phyloP scores from a whole-genome alignment of 2,329 filamentous ascomycete genomes.

The Hymenoscyphus fraxineus region DNA sequence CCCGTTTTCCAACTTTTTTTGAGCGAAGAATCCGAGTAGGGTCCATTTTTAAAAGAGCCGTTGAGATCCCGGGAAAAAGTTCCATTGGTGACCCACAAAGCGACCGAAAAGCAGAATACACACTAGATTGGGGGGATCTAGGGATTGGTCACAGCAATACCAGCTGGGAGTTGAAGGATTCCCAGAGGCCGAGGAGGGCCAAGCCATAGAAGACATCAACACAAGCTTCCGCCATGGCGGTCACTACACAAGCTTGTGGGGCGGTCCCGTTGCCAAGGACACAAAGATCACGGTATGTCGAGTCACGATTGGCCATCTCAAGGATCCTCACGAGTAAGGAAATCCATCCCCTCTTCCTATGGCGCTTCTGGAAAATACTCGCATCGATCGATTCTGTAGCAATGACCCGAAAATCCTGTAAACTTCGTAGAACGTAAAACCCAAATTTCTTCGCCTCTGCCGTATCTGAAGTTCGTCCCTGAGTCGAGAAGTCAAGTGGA shows the following conservation, averaged over 20 bases:
- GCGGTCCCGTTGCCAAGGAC: constrained; percentile 9
- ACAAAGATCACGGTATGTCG: neutral
- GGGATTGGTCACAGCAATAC: neutral
- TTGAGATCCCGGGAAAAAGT: neutral
- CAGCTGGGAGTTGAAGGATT: neutral
- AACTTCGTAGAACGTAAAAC: neutral
- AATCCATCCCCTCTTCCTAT: neutral
- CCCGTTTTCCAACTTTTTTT: neutral
- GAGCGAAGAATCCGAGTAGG: neutral
- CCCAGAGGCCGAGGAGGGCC: neutral
- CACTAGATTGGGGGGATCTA: neutral
- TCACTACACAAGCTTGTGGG: constrained; percentile 10
- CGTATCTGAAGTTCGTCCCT: neutral
- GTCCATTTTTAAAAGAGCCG: constrained; percentile 7
- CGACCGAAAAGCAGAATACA: constrained; percentile 16
- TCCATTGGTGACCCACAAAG: constrained; percentile 19
- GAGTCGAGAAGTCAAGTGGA: neutral
- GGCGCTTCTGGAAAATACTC: neutral
- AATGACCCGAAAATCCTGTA: neutral
- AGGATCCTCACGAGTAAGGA: neutral
- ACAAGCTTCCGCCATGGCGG: constrained; percentile 1
- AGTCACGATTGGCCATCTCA: constrained; percentile 2
- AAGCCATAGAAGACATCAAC: neutral
- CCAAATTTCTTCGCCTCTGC: neutral
- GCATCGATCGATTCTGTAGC: neutral